Base-by-base conservation (phyloP, 75 land plant genomes). In the Azolla pinnata region DNA sequence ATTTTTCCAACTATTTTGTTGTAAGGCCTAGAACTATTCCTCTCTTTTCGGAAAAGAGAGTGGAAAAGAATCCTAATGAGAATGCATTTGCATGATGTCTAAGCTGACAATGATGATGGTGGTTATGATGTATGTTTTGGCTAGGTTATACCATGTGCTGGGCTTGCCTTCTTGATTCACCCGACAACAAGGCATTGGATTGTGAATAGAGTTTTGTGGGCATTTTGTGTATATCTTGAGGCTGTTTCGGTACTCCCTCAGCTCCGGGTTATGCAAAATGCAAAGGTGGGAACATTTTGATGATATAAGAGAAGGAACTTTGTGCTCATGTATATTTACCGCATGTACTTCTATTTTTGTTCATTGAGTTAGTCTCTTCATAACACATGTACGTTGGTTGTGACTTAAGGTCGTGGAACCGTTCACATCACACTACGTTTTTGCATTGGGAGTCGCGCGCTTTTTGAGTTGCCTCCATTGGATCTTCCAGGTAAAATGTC, bases 391-490 rank as follows among this genome's bases (percentile, higher is more conserved):
- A n/a, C n/a, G 12, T n/a, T 56, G 29, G 35, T 34, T 33, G 12
- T 42, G 2, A 40, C n/a, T 68, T 48, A 70, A 84, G 85, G 75
- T 84, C 47, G 81, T 84, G 57, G 85, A 84, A 56, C 74, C 85
- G 32, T 81, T 84, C 46, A 81, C 87, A 1, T 81, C 81, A 24
- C 85, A 84, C 74, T 84, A 83, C 59, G 87, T 83, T 21, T 83
- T 83, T 74, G 80, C 87, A 27, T 57, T 83, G 54, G 84, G 87
- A 20, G 73, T 81, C 44, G 81, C 81, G 31, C 77, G 87, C 55
- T 78, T 84, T 44, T 56, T 84, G 17, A 84, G 81, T 33, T 81
- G 84, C 68, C 83, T 83, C 38, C 83, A 80, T 58, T 83, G 86
- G 83, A 64, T 83, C 8, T 62, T 83, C 34, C 80, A 83, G 86